phyloP scores from a whole-genome alignment of 805 yeast species.

The Teunomyces lycoperdinae region DNA sequence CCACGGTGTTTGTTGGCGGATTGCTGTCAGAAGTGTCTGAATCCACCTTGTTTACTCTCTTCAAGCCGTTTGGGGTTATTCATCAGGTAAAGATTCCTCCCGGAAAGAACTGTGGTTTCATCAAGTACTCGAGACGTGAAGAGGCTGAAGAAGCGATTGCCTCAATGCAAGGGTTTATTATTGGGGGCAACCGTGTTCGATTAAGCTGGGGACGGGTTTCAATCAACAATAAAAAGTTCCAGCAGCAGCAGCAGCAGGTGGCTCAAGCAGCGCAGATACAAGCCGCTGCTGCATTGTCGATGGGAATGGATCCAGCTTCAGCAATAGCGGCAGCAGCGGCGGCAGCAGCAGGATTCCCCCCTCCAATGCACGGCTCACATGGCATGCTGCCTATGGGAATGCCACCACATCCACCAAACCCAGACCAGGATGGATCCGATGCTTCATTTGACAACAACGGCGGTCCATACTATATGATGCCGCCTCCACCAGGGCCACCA shows the following conservation, averaged over 20 bases:
- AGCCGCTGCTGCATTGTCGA: conserved; percentile 36
- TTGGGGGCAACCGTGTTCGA: conserved; percentile 79
- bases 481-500: background rate
- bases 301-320: conserved; percentile 37
- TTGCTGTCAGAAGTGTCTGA: conserved; percentile 63
- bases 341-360: conserved; percentile 21
- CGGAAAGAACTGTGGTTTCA: conserved; percentile 86
- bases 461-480: conserved; percentile 5
- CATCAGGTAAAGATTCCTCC: conserved; percentile 71
- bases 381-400: conserved; percentile 6
- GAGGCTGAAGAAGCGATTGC: conserved; percentile 84
- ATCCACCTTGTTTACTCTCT: conserved; percentile 55
- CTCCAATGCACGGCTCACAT: background rate
- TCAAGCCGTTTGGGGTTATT: conserved; percentile 72
- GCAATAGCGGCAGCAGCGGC: conserved; percentile 26
- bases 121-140: conserved; percentile 71
- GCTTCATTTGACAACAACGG: background rate
- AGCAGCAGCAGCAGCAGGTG: conserved; percentile 27
- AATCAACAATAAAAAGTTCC: conserved; percentile 29
- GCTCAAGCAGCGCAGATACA: conserved; percentile 37
- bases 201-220: conserved; percentile 81
- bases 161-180: conserved; percentile 87
- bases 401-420: conserved; percentile 6
- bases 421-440: conserved; percentile 6
- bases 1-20: conserved; percentile 80